Percentiles rank a stretch among this genome's conserved stretches.
phyloP scores from a whole-genome alignment of 1,139 yeast species.

The Pichia sp. region DNA sequence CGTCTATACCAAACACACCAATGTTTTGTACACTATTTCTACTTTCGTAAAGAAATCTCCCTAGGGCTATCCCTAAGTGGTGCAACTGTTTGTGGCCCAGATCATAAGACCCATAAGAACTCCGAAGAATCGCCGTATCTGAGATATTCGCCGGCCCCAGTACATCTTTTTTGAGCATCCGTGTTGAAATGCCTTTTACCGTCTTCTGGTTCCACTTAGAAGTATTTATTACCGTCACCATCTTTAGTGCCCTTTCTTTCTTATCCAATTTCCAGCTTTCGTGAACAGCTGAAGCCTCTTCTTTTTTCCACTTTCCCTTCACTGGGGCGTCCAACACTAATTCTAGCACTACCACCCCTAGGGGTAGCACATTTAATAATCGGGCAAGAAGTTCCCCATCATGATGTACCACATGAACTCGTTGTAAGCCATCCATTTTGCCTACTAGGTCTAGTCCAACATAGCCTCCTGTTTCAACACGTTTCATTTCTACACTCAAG shows the following conservation, averaged over 20 bases:
- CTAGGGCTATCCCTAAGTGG: neutral
- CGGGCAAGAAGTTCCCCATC: neutral
- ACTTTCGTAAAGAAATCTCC: neutral
- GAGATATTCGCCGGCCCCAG: neutral
- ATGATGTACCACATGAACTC: slow-evolving; percentile 4
- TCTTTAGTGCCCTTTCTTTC: slow-evolving; percentile 1
- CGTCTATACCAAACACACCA: slow-evolving; percentile 13
- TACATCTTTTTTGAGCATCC: neutral
- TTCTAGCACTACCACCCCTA: slow-evolving; percentile 5
- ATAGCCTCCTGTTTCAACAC: neutral
- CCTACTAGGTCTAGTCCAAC: neutral
- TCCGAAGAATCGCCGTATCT: neutral
- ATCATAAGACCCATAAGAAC: neutral
- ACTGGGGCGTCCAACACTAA: slow-evolving; percentile 3
- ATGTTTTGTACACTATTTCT: slow-evolving; percentile 8
- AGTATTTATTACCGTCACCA: slow-evolving; percentile 11
- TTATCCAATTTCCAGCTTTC: neutral
- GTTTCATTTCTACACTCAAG: neutral
- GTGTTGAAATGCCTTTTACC: neutral
- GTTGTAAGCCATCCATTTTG: neutral
- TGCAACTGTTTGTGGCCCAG: neutral
- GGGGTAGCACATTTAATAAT: neutral
- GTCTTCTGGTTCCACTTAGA: slow-evolving; percentile 7
- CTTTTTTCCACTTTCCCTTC: neutral
- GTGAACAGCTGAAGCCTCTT: neutral